These are phyloP conservation scores for Rheum nobile DNA, from an alignment of 148 eudicot species.

Conservation along the genomic window DNA sequence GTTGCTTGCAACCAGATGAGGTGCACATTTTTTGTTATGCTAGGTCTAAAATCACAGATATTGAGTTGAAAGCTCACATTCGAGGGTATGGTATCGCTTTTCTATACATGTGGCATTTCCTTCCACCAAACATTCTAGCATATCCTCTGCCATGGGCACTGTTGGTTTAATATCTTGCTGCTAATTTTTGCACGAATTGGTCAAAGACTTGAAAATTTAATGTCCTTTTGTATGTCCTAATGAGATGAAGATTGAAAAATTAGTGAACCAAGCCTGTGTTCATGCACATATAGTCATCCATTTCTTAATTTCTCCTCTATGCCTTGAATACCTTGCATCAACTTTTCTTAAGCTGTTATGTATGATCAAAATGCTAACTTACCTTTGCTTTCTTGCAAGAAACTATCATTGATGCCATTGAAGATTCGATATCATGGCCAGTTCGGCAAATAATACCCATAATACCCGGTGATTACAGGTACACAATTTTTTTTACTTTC, in stretches of 20 bases:
- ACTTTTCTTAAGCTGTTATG: neutral
- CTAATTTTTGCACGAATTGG: neutral
- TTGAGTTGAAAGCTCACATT: too few relatives aligned
- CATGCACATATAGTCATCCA: neutral
- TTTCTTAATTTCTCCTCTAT: neutral
- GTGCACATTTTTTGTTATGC: too few relatives aligned
- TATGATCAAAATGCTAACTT: neutral
- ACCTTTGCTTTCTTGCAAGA: slow-evolving; percentile 25
- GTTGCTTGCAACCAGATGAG: too few relatives aligned
- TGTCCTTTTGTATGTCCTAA: too few relatives aligned
- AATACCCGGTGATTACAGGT: slow-evolving; percentile 90
- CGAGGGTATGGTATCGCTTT: too few relatives aligned
- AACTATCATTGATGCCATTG: slow-evolving; percentile 78
- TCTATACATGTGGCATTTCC: neutral
- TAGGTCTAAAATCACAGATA: too few relatives aligned
- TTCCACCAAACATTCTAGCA: neutral
- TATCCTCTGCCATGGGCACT: too few relatives aligned
- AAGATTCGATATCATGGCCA: slow-evolving; percentile 91
- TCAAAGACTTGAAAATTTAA: too few relatives aligned
- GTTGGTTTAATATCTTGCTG: too few relatives aligned
- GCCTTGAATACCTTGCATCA: neutral
- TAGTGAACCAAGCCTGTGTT: neutral
- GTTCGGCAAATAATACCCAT: slow-evolving; percentile 69
- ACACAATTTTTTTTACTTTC: neutral
- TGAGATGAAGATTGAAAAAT: neutral